Evolutionary conservation across 1,139 yeast species (phyloP).

Genomic region (Oligophagozyma castellii): DNA sequence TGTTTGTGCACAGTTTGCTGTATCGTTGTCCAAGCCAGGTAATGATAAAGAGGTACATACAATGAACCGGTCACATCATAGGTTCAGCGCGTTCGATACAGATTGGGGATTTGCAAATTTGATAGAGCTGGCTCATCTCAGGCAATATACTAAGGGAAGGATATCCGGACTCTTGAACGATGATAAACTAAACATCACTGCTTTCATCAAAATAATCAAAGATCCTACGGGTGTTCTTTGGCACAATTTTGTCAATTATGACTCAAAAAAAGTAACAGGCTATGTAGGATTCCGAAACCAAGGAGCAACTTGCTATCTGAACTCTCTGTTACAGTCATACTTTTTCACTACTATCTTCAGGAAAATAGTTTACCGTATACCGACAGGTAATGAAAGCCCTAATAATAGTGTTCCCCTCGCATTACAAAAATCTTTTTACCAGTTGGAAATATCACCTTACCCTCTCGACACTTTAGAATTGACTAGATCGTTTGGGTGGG

Average conservation of each 20-base stretch:
- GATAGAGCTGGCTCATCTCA: slow-evolving; percentile 42
- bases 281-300: slow-evolving; percentile 89
- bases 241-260: slow-evolving; percentile 77
- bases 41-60: slow-evolving; percentile 46
- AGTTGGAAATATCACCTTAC: slow-evolving; percentile 52
- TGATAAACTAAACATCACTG: slow-evolving; percentile 55
- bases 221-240: slow-evolving; percentile 92
- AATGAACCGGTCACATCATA: slow-evolving; percentile 60
- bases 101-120: slow-evolving; percentile 96
- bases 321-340: slow-evolving; percentile 81
- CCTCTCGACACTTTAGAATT: slow-evolving; percentile 79
- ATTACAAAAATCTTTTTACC: slow-evolving; percentile 75
- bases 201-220: slow-evolving; percentile 59
- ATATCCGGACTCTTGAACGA: slow-evolving; percentile 35
- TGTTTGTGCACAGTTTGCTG: slow-evolving; percentile 81
- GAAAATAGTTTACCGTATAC: slow-evolving; percentile 77
- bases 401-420: slow-evolving; percentile 61
- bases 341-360: slow-evolving; percentile 76
- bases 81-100: slow-evolving; percentile 62
- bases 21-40: slow-evolving; percentile 71
- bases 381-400: slow-evolving; percentile 48
- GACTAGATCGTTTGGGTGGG: slow-evolving; percentile 96
- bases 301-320: slow-evolving; percentile 95
- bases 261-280: slow-evolving; percentile 79
- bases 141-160: slow-evolving; percentile 21